phyloP scores from a whole-genome alignment of 2,329 filamentous ascomycete genomes.

The Lachnellula suecica region DNA sequence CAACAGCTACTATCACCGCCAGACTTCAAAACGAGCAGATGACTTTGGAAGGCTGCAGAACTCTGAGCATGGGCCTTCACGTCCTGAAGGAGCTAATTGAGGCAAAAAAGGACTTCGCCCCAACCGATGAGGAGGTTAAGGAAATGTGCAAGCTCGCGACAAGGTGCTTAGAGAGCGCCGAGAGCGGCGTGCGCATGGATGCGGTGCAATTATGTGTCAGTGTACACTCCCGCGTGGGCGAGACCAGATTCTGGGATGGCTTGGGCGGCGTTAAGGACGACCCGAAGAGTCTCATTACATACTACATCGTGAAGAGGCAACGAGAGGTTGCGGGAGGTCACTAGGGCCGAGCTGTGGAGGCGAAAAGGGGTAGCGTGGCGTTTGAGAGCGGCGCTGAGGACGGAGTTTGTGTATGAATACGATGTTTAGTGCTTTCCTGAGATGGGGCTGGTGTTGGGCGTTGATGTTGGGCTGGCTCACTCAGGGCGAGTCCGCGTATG shows the following conservation, averaged over 20 bases:
- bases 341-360: neutral
- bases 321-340: conserved; percentile 44
- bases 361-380: neutral
- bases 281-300: conserved; percentile 74
- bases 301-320: conserved; percentile 75
- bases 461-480: too few relatives aligned
- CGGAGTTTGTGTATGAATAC: neutral
- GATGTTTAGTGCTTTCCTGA: neutral
- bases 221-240: conserved; percentile 62
- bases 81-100: conserved; percentile 59
- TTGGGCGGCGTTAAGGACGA: conserved; percentile 67
- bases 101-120: conserved; percentile 42
- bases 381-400: neutral
- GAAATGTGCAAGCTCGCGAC: conserved; percentile 50
- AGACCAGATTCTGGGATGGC: conserved; percentile 64
- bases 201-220: conserved; percentile 79
- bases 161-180: conserved; percentile 58
- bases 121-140: conserved; percentile 48
- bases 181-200: conserved; percentile 68
- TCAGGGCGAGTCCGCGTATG: neutral
- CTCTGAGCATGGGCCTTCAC: conserved; percentile 62
- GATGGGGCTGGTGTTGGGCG: neutral
- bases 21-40: conserved; percentile 46
- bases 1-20: conserved; percentile 52
- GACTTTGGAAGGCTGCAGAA: conserved; percentile 47